phyloP scores from a whole-genome alignment of 441 rosid species.

The Gossypium lobatum region DNA sequence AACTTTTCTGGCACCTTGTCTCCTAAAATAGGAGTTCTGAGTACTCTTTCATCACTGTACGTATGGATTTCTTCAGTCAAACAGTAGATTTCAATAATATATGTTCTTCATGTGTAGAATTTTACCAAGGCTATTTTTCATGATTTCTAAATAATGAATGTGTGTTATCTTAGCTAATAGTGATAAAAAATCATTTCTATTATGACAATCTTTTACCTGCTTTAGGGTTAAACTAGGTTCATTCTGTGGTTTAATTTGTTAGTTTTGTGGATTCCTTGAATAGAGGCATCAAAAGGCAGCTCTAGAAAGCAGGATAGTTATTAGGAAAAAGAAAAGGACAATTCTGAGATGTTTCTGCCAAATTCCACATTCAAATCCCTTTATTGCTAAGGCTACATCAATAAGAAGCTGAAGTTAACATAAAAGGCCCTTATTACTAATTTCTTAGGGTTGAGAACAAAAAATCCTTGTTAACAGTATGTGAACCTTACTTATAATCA shows the following conservation, averaged over 20 bases:
- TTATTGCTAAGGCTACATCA: too few relatives aligned
- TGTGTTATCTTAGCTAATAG: not conserved
- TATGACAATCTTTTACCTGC: too few relatives aligned
- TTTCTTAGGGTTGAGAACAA: too few relatives aligned
- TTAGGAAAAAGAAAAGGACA: not conserved
- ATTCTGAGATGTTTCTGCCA: not conserved
- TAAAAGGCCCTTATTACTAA: too few relatives aligned
- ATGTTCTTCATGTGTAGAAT: not conserved
- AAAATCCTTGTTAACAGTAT: too few relatives aligned
- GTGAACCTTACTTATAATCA: too few relatives aligned
- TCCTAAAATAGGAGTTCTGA: constrained; percentile 55
- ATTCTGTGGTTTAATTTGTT: not conserved
- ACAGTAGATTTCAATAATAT: not conserved
- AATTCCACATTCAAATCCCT: not conserved
- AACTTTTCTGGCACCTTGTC: constrained; percentile 70
- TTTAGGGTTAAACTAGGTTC: not conserved
- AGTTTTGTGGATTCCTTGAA: not conserved
- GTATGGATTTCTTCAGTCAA: constrained; percentile 22
- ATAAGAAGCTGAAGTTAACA: too few relatives aligned
- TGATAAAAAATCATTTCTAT: too few relatives aligned
- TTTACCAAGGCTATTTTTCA: not conserved
- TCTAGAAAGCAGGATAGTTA: not conserved
- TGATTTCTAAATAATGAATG: not conserved
- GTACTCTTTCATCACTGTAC: constrained; percentile 62
- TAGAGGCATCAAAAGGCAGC: not conserved